Evolutionary conservation across 148 eudicot genomes (phyloP).

Genomic region (Silene latifolia): DNA sequence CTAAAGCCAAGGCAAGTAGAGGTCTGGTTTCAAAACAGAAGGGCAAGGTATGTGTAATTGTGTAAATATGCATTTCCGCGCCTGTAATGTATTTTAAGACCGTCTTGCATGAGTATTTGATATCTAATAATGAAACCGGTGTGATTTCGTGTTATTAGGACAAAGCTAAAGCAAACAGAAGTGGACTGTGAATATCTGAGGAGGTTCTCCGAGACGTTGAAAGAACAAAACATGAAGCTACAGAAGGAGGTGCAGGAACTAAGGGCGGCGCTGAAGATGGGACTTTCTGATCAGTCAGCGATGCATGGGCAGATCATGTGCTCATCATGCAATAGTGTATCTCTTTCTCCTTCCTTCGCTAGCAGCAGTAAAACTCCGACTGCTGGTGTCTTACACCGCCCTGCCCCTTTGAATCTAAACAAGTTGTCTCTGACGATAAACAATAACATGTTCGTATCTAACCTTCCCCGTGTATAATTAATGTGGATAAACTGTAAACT

Average conservation of each 20-base stretch:
- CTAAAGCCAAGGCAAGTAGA: conserved; percentile 74
- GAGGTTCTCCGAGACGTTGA: conserved; percentile 51
- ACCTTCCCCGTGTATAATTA: conserved; percentile 9
- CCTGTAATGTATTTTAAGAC: background rate
- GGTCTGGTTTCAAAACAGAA: conserved; percentile 84
- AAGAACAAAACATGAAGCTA: conserved; percentile 51
- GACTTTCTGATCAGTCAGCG: no score
- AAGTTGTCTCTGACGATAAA: conserved; percentile 19
- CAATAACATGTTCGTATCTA: conserved; percentile 13
- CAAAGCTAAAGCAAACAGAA: conserved; percentile 65
- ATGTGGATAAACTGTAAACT: background rate
- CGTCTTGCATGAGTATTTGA: background rate
- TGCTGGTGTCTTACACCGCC: conserved; percentile 10
- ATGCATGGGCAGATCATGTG: conserved; percentile 37
- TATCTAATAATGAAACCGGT: background rate
- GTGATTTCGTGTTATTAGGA: conserved; percentile 27
- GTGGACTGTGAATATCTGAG: conserved; percentile 53
- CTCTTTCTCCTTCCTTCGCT: conserved; percentile 22
- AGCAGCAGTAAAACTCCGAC: background rate
- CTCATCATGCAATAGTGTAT: conserved; percentile 54
- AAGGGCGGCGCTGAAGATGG: conserved; percentile 35
- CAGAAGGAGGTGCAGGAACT: conserved; percentile 61
- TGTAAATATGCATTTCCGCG: no score
- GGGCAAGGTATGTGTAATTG: conserved; percentile 76
- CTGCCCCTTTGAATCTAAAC: conserved; percentile 14